A percentile compares a stretch with the other conserved stretches of the same genome.
Conservation (phyloP, 257 asterid species). For the Salvia rosmarinus region DNA sequence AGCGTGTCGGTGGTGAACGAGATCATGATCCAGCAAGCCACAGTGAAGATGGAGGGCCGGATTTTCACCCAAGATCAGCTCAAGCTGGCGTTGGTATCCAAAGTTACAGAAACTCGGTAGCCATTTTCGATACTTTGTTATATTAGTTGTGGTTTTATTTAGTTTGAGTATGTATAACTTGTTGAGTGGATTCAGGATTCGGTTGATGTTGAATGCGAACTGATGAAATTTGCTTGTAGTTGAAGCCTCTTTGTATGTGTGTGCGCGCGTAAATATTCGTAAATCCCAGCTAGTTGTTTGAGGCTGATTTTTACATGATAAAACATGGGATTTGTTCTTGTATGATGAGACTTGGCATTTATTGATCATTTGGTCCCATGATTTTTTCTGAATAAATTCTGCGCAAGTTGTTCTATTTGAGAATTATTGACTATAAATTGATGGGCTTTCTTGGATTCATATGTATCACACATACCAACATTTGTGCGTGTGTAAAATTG, state of each 20-base stretch:
- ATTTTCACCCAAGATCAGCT: conserved; percentile 77
- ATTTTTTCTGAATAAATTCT: background rate
- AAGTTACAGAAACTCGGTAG: conserved; percentile 48
- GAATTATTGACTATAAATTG: background rate
- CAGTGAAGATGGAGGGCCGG: conserved; percentile 78
- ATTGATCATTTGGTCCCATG: background rate
- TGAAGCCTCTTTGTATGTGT: background rate
- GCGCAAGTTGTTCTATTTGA: too few species aligned
- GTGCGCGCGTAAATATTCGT: background rate
- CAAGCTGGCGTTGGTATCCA: conserved; percentile 56
- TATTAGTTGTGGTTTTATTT: background rate
- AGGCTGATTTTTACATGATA: background rate
- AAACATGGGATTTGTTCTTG: background rate
- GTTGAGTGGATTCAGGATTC: too few species aligned
- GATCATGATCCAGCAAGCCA: conserved; percentile 82
- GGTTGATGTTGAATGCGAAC: background rate
- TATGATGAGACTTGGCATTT: background rate
- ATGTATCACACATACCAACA: background rate
- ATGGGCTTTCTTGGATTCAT: background rate
- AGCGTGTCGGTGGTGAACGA: conserved; percentile 82
- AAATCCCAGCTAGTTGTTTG: background rate
- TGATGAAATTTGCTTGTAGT: background rate
- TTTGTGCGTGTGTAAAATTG: background rate
- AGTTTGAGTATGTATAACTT: background rate
- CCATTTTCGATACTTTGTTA: background rate